Conservation (phyloP, 2,329 filamentous ascomycete genomes). For the Tolypocladium amazonense region DNA sequence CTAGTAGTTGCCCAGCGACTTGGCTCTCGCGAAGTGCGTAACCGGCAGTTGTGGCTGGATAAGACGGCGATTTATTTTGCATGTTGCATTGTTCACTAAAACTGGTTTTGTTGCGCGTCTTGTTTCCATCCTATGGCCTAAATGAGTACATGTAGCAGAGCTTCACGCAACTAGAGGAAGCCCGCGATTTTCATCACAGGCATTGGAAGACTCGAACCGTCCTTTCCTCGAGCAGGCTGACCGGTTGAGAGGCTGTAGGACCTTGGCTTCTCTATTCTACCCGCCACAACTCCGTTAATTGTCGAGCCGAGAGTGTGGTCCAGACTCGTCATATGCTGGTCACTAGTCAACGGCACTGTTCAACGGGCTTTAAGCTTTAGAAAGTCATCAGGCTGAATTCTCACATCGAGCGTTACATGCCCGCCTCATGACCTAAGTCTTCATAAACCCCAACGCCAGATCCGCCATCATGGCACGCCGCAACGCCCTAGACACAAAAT, state of each 20-base stretch:
- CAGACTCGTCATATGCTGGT: background rate
- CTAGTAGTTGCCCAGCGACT: background rate
- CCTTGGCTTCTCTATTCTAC: too few species aligned
- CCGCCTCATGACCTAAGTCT: background rate
- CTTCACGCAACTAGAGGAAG: too few species aligned
- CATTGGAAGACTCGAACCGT: too few species aligned
- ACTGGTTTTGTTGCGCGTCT: too few species aligned
- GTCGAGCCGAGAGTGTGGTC: too few species aligned
- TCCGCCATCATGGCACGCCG: background rate
- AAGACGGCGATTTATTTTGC: background rate
- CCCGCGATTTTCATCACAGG: too few species aligned
- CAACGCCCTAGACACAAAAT: background rate
- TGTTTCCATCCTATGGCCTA: too few species aligned
- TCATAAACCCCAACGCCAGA: background rate
- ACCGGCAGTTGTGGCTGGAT: background rate
- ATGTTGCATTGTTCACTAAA: background rate
- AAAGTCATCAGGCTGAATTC: background rate
- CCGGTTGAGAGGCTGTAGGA: too few species aligned
- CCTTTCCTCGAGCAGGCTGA: too few species aligned
- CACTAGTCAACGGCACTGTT: background rate
- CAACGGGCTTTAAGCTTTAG: background rate
- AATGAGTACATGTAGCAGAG: too few species aligned
- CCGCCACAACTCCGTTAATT: too few species aligned
- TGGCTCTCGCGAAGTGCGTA: background rate
- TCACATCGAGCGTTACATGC: background rate